Evolutionary conservation across 2,329 filamentous ascomycete species (phyloP).

Genomic region (Nemania diffusa): DNA sequence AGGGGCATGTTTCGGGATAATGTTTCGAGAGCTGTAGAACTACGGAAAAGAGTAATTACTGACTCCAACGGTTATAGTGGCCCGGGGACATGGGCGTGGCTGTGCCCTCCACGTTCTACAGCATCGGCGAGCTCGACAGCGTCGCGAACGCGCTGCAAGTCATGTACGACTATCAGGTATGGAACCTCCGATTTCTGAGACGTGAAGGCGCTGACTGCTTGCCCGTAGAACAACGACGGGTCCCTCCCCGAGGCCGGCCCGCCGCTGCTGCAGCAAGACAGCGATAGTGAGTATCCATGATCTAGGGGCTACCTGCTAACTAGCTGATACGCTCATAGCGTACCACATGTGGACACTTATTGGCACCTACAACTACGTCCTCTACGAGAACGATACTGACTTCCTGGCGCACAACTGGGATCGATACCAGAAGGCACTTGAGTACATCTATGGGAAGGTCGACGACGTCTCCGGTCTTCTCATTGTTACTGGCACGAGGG

Average conservation of each 20-base stretch:
- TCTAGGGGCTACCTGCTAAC: neutral
- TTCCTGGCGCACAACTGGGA: constrained; percentile 61
- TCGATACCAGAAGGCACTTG: constrained; percentile 51
- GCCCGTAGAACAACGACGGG: constrained; percentile 37
- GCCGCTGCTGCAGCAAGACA: constrained; percentile 40
- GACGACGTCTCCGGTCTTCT: constrained; percentile 33
- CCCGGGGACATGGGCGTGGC: constrained; percentile 67
- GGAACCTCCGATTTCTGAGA: constrained; percentile 12
- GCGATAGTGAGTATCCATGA: constrained; percentile 34
- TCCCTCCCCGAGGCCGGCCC: constrained; percentile 45
- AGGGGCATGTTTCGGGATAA: no score
- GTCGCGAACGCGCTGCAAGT: constrained; percentile 56
- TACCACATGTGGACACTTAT: constrained; percentile 59
- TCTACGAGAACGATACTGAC: constrained; percentile 62
- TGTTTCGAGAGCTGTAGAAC: no score
- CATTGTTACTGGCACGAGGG: constrained; percentile 38
- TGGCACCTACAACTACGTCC: constrained; percentile 66
- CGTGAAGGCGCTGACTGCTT: constrained; percentile 5
- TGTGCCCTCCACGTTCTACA: constrained; percentile 60
- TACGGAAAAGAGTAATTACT: no score
- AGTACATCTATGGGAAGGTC: constrained; percentile 23
- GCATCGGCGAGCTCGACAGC: constrained; percentile 57
- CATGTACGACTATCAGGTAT: constrained; percentile 51
- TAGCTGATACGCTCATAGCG: constrained; percentile 19
- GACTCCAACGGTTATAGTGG: no score